phyloP scores from a whole-genome alignment of 345 rosid genomes.

The Psidium friedrichsthalianum region DNA sequence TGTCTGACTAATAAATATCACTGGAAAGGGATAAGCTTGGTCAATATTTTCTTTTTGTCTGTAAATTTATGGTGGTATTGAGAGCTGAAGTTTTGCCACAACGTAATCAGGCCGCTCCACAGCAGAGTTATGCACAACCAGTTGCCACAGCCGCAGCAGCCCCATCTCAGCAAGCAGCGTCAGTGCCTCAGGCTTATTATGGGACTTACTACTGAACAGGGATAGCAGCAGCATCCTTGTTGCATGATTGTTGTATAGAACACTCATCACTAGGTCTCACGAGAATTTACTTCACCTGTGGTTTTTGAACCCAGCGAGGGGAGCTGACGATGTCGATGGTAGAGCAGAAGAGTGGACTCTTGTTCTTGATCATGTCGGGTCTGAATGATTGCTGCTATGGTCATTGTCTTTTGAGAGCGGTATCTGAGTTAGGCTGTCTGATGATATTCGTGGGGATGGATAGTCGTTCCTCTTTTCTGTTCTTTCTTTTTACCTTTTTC shows the following conservation, averaged over 20 bases:
- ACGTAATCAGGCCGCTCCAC: background rate
- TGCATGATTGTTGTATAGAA: background rate
- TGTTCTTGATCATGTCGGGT: background rate
- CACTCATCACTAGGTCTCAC: background rate
- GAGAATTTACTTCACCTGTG: background rate
- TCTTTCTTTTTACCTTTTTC: background rate
- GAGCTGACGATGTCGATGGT: background rate
- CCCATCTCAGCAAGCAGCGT: slow-evolving; percentile 3
- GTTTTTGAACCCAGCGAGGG: background rate
- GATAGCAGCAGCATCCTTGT: background rate
- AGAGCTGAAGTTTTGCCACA: background rate
- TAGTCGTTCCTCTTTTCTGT: background rate
- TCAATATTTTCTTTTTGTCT: background rate
- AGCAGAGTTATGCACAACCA: slow-evolving; percentile 6
- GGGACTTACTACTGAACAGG: slow-evolving; percentile 8
- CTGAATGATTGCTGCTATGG: background rate
- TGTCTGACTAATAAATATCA: background rate
- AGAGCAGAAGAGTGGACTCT: background rate
- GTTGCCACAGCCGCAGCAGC: background rate
- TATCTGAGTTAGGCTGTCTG: background rate
- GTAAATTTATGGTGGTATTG: background rate
- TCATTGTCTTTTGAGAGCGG: background rate
- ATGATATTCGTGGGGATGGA: background rate
- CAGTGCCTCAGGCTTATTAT: slow-evolving; percentile 9
- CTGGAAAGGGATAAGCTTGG: background rate